Evolutionary conservation across 2,329 filamentous ascomycete species (phyloP).

Genomic region (Aspergillus sp.): DNA sequence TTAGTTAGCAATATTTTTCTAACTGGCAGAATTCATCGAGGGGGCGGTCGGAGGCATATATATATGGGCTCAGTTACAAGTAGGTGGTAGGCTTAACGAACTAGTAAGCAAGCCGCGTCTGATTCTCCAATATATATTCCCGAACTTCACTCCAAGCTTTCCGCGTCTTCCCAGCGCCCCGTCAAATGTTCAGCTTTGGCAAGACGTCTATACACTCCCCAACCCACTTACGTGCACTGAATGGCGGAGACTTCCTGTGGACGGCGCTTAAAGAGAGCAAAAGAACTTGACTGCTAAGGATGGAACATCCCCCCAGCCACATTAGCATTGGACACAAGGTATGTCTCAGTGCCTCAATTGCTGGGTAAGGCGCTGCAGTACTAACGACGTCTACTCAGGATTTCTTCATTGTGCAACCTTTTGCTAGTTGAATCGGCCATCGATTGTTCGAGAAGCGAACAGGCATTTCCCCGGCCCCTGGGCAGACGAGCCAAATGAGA

Average conservation of each 20-base stretch:
- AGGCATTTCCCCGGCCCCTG: conserved; percentile 5
- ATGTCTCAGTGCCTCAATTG: not conserved
- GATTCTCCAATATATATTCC: not conserved
- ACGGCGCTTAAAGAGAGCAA: not conserved
- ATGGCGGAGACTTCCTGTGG: not conserved
- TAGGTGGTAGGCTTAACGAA: not conserved
- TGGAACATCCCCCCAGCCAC: conserved; percentile 1
- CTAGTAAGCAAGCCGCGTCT: not conserved
- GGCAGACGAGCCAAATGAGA: not conserved
- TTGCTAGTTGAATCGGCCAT: not conserved
- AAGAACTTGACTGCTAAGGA: not conserved
- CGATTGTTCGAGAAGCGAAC: conserved; percentile 8
- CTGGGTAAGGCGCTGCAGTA: not conserved
- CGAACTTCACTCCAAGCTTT: not conserved
- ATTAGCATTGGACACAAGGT: not conserved
- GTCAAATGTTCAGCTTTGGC: not conserved
- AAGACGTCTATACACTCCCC: not conserved
- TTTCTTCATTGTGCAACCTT: not conserved
- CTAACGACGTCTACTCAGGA: not conserved
- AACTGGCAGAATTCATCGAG: too few species aligned
- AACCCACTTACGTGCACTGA: not conserved
- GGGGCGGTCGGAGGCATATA: too few species aligned
- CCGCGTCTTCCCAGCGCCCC: too few species aligned
- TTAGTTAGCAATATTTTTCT: too few species aligned
- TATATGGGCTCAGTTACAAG: too few species aligned